Percentiles rank a stretch among this genome's conserved stretches.
These are phyloP conservation scores for Trypanosoma scelopori DNA, from an alignment of 208 protist genomes.

Conservation along the genomic window DNA sequence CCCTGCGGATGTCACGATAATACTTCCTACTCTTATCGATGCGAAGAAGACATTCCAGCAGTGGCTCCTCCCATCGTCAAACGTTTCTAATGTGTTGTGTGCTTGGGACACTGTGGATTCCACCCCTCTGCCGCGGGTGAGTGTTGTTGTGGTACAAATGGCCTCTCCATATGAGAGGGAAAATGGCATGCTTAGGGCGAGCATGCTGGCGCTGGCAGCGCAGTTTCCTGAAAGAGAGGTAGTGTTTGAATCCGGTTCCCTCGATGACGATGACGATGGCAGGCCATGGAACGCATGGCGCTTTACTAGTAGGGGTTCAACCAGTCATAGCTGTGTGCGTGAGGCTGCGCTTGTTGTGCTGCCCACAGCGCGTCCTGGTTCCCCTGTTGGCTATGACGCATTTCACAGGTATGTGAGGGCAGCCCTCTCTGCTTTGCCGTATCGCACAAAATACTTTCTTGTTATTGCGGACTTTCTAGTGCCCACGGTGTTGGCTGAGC, in stretches of 20 bases:
- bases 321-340: background rate
- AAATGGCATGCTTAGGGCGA: background rate
- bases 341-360: background rate
- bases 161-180: background rate
- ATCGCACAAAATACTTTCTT: conserved; percentile 14
- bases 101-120: background rate
- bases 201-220: background rate
- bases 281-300: conserved; percentile 4
- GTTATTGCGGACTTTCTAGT: conserved; percentile 12
- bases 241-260: background rate
- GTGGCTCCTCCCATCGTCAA: conserved; percentile 8
- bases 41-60: background rate
- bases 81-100: background rate
- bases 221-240: conserved; percentile 8
- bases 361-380: background rate
- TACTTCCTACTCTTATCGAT: conserved; percentile 4
- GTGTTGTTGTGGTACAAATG: conserved; percentile 17
- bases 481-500: background rate
- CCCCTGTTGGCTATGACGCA: conserved; percentile 2
- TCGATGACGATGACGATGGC: background rate
- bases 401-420: conserved; percentile 1
- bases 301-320: background rate
- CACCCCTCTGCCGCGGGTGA: background rate
- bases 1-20: background rate
- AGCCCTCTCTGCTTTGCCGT: conserved; percentile 6